Evolutionary conservation across 345 rosid genomes (phyloP).

Genomic region (Syzygium grande): DNA sequence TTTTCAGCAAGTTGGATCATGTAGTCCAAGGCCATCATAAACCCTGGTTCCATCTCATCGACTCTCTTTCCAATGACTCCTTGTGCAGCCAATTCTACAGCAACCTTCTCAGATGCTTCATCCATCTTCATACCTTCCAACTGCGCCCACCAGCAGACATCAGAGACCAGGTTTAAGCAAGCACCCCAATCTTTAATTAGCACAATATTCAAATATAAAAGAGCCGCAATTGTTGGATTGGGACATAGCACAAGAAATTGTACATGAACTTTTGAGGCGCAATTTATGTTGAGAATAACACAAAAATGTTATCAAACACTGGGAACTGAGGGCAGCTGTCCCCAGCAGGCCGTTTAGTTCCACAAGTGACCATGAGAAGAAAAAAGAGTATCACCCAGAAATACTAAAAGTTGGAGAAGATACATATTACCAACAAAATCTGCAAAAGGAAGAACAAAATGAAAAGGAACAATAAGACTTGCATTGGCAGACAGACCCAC

Average conservation of each 20-base stretch:
- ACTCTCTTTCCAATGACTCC: slow-evolving; percentile 93
- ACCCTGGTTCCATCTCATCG: slow-evolving; percentile 92
- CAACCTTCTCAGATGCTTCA: slow-evolving; percentile 82
- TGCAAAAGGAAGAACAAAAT: neutral
- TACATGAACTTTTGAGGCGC: neutral
- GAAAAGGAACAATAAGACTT: neutral
- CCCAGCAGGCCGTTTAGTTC: neutral
- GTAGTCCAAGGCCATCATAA: slow-evolving; percentile 93
- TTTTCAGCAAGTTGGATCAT: slow-evolving; percentile 81
- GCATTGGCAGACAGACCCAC: neutral
- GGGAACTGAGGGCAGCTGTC: neutral
- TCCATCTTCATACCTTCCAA: slow-evolving; percentile 84
- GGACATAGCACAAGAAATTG: neutral
- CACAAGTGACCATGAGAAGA: neutral
- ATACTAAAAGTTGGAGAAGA: neutral
- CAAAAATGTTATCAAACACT: neutral
- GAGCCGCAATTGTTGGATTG: neutral
- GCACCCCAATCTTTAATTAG: neutral
- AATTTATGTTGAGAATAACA: neutral
- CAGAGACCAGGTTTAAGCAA: neutral
- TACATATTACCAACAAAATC: neutral
- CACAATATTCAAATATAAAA: neutral
- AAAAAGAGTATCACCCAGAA: neutral
- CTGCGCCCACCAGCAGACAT: slow-evolving; percentile 24
- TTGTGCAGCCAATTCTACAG: slow-evolving; percentile 86